Evolutionary conservation across 2,329 filamentous ascomycete genomes (phyloP).

Genomic region (Achaetomium macrosporum): DNA sequence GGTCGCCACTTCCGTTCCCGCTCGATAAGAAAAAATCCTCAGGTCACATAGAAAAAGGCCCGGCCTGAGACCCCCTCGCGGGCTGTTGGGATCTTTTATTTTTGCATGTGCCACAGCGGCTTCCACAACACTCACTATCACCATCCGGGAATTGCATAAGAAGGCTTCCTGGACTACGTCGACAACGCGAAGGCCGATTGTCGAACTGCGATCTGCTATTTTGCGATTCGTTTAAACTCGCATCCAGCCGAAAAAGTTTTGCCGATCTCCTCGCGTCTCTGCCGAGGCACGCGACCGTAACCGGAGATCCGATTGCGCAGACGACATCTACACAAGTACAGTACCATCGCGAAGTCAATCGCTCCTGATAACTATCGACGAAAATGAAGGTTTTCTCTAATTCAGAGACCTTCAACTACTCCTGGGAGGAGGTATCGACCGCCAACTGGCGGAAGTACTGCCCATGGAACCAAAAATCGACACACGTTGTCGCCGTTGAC

Average conservation of each 20-base stretch:
- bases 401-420: constrained; percentile 87
- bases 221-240: neutral
- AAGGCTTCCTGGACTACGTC: neutral
- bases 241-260: neutral
- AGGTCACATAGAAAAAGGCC: constrained; percentile 14
- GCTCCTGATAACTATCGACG: neutral
- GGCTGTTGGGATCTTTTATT: constrained; percentile 2
- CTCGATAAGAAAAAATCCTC: constrained; percentile 16
- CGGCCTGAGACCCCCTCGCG: constrained; percentile 6
- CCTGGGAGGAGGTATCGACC: constrained; percentile 95
- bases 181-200: constrained; percentile 23
- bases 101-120: constrained; percentile 15
- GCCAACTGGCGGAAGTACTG: constrained; percentile 99
- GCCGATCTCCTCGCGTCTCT: constrained; percentile 6
- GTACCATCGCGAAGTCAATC: neutral
- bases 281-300: constrained; percentile 10
- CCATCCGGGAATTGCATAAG: neutral
- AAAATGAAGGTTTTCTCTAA: constrained; percentile 95
- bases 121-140: constrained; percentile 5
- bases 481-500: constrained; percentile 93
- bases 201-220: constrained; percentile 4
- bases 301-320: constrained; percentile 13
- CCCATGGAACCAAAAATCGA: constrained; percentile 98
- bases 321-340: neutral
- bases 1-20: constrained; percentile 11